Conservation (phyloP, 768 basidiomycete species). For the Mycena latifolia region DNA sequence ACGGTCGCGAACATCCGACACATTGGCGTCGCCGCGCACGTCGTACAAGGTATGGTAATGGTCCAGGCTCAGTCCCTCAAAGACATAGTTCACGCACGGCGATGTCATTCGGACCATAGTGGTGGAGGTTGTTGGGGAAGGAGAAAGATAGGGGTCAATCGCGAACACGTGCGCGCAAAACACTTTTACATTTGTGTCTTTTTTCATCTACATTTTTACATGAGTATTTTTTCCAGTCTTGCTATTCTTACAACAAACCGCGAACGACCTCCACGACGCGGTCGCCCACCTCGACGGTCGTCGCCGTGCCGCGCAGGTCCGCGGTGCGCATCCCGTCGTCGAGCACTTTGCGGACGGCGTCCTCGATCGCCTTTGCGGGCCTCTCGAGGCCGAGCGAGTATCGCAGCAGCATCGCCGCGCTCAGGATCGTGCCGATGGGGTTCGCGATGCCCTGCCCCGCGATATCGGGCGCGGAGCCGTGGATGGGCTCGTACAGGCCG, state of each 20-base stretch:
- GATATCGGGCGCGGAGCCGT: conserved; percentile 95
- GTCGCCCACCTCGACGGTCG: conserved; percentile 88
- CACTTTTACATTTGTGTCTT: neutral
- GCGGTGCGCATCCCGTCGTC: conserved; percentile 87
- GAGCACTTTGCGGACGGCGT: conserved; percentile 90
- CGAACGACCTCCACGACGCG: conserved; percentile 82
- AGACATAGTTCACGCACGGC: too few relatives aligned
- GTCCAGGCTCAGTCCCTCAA: too few relatives aligned
- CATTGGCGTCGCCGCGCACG: too few relatives aligned
- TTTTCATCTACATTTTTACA: neutral
- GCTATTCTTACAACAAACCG: conserved; percentile 56
- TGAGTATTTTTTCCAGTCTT: neutral
- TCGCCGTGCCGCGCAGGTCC: conserved; percentile 86
- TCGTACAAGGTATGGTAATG: too few relatives aligned
- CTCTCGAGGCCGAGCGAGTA: conserved; percentile 93
- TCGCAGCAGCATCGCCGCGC: conserved; percentile 91
- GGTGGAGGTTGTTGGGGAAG: too few relatives aligned
- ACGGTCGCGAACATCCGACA: too few relatives aligned
- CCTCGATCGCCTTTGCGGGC: conserved; percentile 88
- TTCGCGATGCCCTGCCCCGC: conserved; percentile 96
- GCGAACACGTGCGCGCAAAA: too few relatives aligned
- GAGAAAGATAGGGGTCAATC: too few relatives aligned
- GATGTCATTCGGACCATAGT: too few relatives aligned
- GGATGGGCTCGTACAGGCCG: conserved; percentile 98
- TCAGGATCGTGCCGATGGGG: conserved; percentile 95